Base-by-base conservation (phyloP, 768 basidiomycete species). In the Panaeolus cyanescens region DNA sequence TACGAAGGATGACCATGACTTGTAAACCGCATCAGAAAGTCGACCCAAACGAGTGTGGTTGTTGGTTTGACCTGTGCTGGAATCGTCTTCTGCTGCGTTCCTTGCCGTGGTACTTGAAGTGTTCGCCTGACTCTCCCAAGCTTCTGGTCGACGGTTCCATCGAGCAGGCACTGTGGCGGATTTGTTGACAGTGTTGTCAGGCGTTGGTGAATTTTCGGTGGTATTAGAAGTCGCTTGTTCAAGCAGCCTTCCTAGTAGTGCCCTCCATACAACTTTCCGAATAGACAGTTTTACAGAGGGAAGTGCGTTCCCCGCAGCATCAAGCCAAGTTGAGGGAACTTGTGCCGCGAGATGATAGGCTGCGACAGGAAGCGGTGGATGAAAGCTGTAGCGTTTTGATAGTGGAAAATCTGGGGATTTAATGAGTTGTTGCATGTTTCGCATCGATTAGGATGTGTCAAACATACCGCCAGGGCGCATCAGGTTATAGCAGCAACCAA, bases 401-500 rank as follows among this genome's bases (percentile, higher is more conserved):
- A 89, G 75, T 7, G 87, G 88, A 64, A 89, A 88, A 71, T 88
- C 89, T 86, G 58, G 37, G 55, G n/a, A 55, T 28, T 10, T 59
- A 45, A 36, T 50, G 54, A 36, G 59, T n/a, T n/a, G n/a, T n/a
- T n/a, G 39, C 39, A 15, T 34, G 7, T 6, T 22, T 30, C 32
- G 34, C 55, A 28, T 20, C n/a, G 55, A 55, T 58, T n/a, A 53
- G 62, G 31, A 42, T 36, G 32, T 59, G 32, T 42, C 28, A 45
- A 71, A n/a, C 75, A 5, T 50, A 85, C 88, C 88, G 67, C 77
- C 65, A 10, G 80, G 73, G 31, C 77, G 73, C 75, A 92, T 81
- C 63, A 90, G 77, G 68, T 92, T 92, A 71, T 92, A 93, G 71
- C 91, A 93, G 62, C 91, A 93, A 3, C 91, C 90, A 15, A 92